Conservation (phyloP, 75 land plant species). For the Ceratopteris richardii region DNA sequence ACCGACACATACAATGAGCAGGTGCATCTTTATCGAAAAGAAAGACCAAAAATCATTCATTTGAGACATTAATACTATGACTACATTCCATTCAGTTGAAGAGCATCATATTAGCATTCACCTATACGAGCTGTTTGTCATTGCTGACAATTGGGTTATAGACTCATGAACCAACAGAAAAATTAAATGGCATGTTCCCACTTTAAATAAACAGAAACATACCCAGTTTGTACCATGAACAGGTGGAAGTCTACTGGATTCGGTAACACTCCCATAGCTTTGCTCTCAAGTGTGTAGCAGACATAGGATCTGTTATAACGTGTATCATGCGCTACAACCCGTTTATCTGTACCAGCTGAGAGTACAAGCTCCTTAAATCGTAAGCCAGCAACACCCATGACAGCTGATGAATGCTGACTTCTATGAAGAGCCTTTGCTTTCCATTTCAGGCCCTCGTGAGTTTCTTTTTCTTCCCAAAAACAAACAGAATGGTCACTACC, state of each 20-base stretch:
- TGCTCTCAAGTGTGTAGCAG: conserved; percentile 29
- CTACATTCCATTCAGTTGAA: too few species aligned
- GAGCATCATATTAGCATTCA: too few species aligned
- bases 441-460: conserved; percentile 15
- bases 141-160: too few species aligned
- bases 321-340: conserved; percentile 30
- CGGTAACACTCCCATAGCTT: conserved; percentile 36
- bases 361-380: conserved; percentile 23
- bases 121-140: too few species aligned
- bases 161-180: too few species aligned
- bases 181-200: too few species aligned
- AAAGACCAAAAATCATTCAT: too few species aligned
- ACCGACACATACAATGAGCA: too few species aligned
- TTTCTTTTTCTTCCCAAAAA: conserved; percentile 32
- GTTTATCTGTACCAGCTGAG: conserved; percentile 33
- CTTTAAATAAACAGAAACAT: too few species aligned
- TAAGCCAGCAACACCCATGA: conserved; percentile 36
- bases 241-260: conserved; percentile 36
- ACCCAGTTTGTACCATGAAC: conserved; percentile 49
- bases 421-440: conserved; percentile 26
- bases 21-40: too few species aligned
- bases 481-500: conserved; percentile 35
- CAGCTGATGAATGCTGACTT: conserved; percentile 32
- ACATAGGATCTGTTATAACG: conserved; percentile 15
- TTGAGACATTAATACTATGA: too few species aligned